Evolutionary conservation across 305 asterid genomes (phyloP).

Genomic region (Fraxinus sp.): DNA sequence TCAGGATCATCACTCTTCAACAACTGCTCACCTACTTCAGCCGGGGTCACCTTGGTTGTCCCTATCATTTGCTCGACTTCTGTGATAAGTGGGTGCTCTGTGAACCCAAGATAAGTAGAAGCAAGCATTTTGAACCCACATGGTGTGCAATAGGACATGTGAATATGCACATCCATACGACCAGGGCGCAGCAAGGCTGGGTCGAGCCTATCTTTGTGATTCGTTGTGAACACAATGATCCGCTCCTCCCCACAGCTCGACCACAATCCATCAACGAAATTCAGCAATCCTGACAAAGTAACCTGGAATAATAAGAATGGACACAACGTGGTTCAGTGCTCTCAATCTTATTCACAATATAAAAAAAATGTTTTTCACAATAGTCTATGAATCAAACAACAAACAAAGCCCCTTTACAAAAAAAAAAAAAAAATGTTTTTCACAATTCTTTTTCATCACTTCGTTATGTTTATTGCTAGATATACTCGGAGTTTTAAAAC

Average conservation of each 20-base stretch:
- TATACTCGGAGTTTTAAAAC: not conserved
- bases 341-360: not conserved
- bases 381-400: no score
- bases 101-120: constrained; percentile 32
- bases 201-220: constrained; percentile 48
- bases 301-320: constrained; percentile 21
- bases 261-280: constrained; percentile 52
- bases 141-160: constrained; percentile 51
- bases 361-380: no score
- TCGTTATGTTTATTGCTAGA: not conserved
- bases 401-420: no score
- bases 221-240: constrained; percentile 49
- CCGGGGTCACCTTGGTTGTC: constrained; percentile 37
- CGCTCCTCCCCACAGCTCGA: constrained; percentile 55
- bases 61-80: constrained; percentile 30
- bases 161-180: constrained; percentile 53
- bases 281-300: constrained; percentile 42
- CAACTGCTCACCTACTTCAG: constrained; percentile 44
- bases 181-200: constrained; percentile 48
- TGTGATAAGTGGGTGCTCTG: constrained; percentile 26
- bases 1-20: constrained; percentile 34
- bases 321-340: not conserved
- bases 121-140: constrained; percentile 39
- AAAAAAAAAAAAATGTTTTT: no score
- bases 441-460: not conserved